These are phyloP conservation scores for Clavulina sp. DNA, from an alignment of 768 basidiomycete species.

Conservation along the genomic window DNA sequence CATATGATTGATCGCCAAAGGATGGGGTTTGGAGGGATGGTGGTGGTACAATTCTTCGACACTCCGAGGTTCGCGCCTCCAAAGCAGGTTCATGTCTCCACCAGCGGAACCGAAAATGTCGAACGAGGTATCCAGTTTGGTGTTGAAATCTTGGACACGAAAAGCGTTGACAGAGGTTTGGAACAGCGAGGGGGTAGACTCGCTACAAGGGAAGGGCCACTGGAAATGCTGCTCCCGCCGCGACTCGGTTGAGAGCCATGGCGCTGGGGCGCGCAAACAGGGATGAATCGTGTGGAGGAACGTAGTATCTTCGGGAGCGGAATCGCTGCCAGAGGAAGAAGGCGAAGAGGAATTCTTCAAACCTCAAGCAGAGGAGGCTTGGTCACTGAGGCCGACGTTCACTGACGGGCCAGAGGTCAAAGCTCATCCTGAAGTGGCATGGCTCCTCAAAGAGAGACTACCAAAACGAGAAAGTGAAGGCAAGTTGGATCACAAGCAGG, in stretches of 20 bases:
- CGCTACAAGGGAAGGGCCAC: neutral
- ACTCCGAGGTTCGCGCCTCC: neutral
- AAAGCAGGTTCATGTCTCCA: neutral
- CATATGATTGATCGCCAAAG: slow-evolving; percentile 31
- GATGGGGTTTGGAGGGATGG: slow-evolving; percentile 72
- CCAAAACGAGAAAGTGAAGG: too few relatives aligned
- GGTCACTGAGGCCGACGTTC: slow-evolving; percentile 12
- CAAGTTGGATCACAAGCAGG: too few relatives aligned
- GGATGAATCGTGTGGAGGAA: slow-evolving; percentile 23
- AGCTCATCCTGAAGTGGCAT: too few relatives aligned
- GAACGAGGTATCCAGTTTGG: neutral
- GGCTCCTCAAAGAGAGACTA: too few relatives aligned
- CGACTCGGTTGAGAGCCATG: too few relatives aligned
- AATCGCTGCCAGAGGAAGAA: slow-evolving; percentile 63
- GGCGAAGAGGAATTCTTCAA: neutral
- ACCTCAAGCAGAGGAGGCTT: neutral
- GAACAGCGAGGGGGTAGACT: neutral
- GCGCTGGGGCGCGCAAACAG: neutral
- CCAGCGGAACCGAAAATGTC: neutral
- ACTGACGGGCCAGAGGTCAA: too few relatives aligned
- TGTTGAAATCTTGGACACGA: too few relatives aligned
- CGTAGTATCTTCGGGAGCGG: slow-evolving; percentile 70
- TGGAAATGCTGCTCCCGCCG: neutral
- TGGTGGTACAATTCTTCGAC: slow-evolving; percentile 40
- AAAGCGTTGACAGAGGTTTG: too few relatives aligned